These are phyloP conservation scores for Diplocarpon rosae DNA, from an alignment of 2,329 filamentous ascomycete genomes.

Conservation along the genomic window DNA sequence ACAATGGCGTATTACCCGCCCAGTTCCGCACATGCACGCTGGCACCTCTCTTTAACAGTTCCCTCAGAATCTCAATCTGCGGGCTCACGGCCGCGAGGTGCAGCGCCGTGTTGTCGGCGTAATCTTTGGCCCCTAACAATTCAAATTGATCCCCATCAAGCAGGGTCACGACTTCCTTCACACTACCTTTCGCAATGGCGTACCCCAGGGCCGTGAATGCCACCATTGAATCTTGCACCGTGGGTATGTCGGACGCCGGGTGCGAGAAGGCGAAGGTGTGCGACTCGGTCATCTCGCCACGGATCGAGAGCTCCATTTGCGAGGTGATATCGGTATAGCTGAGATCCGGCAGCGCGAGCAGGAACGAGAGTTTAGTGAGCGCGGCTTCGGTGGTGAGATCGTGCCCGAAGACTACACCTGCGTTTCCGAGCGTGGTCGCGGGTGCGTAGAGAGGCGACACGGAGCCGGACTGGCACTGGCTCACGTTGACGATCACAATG, in stretches of 20 bases:
- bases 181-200: slow-evolving; percentile 48
- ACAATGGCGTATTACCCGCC: slow-evolving; percentile 55
- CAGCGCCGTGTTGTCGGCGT: slow-evolving; percentile 30
- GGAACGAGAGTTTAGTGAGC: slow-evolving; percentile 28
- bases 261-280: slow-evolving; percentile 38
- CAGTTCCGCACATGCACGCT: slow-evolving; percentile 56
- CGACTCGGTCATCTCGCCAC: slow-evolving; percentile 52
- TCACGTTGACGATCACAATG: slow-evolving; percentile 63
- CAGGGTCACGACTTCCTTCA: slow-evolving; percentile 30
- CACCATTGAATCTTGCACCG: slow-evolving; percentile 33
- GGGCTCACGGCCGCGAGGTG: slow-evolving; percentile 33
- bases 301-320: slow-evolving; percentile 50
- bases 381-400: slow-evolving; percentile 53
- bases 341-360: slow-evolving; percentile 48
- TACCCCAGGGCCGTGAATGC: slow-evolving; percentile 51
- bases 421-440: slow-evolving; percentile 49
- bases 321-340: slow-evolving; percentile 46
- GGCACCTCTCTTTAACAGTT: slow-evolving; percentile 49
- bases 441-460: slow-evolving; percentile 48
- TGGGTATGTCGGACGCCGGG: slow-evolving; percentile 32
- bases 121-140: slow-evolving; percentile 28
- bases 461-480: slow-evolving; percentile 47
- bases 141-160: slow-evolving; percentile 22
- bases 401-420: slow-evolving; percentile 57
- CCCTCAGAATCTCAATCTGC: slow-evolving; percentile 42